phyloP scores from a whole-genome alignment of 345 rosid species.

The Eucalyptus sideroxylon region DNA sequence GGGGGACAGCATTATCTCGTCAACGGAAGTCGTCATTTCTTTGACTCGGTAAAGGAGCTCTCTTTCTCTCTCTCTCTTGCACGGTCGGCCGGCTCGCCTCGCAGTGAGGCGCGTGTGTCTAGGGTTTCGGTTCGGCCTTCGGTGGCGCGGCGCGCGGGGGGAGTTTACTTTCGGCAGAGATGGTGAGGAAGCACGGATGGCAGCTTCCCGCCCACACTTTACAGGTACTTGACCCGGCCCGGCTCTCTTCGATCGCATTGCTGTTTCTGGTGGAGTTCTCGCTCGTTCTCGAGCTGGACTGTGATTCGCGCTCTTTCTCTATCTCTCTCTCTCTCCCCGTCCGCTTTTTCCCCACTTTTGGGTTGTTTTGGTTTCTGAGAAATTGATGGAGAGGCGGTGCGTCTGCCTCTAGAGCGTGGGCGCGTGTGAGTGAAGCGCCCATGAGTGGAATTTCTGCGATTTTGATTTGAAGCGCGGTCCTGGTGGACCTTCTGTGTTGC shows the following conservation, averaged over 20 bases:
- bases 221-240: slow-evolving; percentile 31
- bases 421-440: neutral
- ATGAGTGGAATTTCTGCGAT: neutral
- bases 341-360: neutral
- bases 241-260: neutral
- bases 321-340: neutral
- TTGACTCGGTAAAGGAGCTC: neutral
- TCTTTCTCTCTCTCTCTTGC: neutral
- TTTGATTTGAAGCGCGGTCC: neutral
- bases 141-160: neutral
- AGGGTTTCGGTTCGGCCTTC: neutral
- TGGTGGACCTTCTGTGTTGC: neutral
- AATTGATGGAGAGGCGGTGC: neutral
- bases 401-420: neutral
- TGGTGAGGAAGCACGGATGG: slow-evolving; percentile 99
- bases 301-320: neutral
- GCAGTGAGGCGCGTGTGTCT: neutral
- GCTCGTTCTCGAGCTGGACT: neutral
- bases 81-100: neutral
- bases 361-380: neutral
- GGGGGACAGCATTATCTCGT: neutral
- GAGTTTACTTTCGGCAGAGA: neutral
- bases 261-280: neutral
- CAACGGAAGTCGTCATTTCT: neutral
- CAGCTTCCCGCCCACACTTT: slow-evolving; percentile 93